A percentile compares a stretch with the other conserved stretches of the same genome.
Evolutionary conservation across 371 early-diverging fungal species (phyloP).

Genomic region (Haplosporangium sp.): DNA sequence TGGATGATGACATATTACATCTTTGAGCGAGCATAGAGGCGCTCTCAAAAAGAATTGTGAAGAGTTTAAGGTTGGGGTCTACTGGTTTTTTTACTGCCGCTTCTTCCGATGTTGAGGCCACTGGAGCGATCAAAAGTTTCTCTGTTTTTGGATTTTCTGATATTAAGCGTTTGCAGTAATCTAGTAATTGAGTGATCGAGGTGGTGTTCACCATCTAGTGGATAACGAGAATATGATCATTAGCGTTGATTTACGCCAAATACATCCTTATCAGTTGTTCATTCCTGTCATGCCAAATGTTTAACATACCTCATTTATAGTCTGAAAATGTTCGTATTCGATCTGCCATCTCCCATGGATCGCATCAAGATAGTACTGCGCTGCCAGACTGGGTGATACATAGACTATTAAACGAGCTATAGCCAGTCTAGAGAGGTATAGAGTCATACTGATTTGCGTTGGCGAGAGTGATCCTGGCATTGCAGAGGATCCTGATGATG

Average conservation of each 20-base stretch:
- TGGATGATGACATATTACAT: neutral
- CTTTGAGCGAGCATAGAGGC: slow-evolving; percentile 29
- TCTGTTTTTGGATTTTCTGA: slow-evolving; percentile 37
- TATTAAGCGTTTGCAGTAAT: slow-evolving; percentile 17
- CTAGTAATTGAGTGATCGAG: slow-evolving; percentile 18
- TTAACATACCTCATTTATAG: slow-evolving; percentile 24
- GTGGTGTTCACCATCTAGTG: slow-evolving; percentile 30
- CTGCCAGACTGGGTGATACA: slow-evolving; percentile 17
- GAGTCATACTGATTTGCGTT: slow-evolving; percentile 53
- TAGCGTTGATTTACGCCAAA: neutral
- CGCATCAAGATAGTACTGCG: slow-evolving; percentile 37
- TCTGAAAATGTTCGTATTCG: slow-evolving; percentile 21
- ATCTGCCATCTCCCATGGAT: slow-evolving; percentile 55
- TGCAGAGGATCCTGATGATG: slow-evolving; percentile 7
- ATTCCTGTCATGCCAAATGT: neutral
- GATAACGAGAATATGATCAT: neutral
- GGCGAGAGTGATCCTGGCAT: slow-evolving; percentile 36
- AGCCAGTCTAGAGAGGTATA: slow-evolving; percentile 50
- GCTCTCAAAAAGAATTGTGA: slow-evolving; percentile 31
- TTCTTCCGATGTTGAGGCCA: neutral
- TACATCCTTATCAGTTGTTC: neutral
- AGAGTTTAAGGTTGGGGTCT: slow-evolving; percentile 49
- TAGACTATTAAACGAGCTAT: slow-evolving; percentile 44
- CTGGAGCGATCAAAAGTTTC: slow-evolving; percentile 23
- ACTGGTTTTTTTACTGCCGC: slow-evolving; percentile 29